Evolutionary conservation across 1,284 basidiomycete genomes (phyloP), one percentile per base, ranked within the genome.

Genomic region (Leccinum discolor): DNA sequence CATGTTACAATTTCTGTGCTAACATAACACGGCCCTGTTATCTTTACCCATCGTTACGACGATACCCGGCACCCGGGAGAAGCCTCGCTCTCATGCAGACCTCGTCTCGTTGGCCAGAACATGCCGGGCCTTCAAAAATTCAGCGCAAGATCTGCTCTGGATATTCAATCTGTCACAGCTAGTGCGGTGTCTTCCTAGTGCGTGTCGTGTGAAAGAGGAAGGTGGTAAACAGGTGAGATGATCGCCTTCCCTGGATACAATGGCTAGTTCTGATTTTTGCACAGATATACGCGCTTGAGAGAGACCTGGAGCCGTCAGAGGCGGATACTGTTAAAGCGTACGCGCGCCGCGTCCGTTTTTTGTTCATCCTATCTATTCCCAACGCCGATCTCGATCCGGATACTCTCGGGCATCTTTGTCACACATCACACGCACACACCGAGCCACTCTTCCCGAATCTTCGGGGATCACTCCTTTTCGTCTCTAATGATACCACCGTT

Each of bases 251-350:
- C 23, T 16, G 4, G 14, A 18, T 14, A 8, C 44, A 47, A 14
- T 42, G 11, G 16, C 32, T 32, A 32, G 32, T 32, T 32, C 32
- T 32, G 32, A 32, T 32, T 32, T 32, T 32, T 10, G 8, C 38
- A 21, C n/a, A 64, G 40, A 58, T 14, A 8, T 47, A 54, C 54
- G 16, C 21, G 10, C 59, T 66, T 60, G 56, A 21, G 40, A 62
- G 60, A 54, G 54, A 4, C 3, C 29, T 29, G 57, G 59, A 26
- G 32, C 32, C 32, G 32, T 32, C 32, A 32, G 32, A 32, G 32
- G 32, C 32, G 32, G 32, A 32, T 32, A 32, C 32, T 32, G 32
- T 32, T 8, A 32, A 32, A 32, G 32, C 32, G 32, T 32, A 32
- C 32, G 32, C 32, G 32, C 32, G 32, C 32, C 32, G 32, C 32